phyloP scores from a whole-genome alignment of 768 basidiomycete species.

The Hygrophoropsis aurantiaca region DNA sequence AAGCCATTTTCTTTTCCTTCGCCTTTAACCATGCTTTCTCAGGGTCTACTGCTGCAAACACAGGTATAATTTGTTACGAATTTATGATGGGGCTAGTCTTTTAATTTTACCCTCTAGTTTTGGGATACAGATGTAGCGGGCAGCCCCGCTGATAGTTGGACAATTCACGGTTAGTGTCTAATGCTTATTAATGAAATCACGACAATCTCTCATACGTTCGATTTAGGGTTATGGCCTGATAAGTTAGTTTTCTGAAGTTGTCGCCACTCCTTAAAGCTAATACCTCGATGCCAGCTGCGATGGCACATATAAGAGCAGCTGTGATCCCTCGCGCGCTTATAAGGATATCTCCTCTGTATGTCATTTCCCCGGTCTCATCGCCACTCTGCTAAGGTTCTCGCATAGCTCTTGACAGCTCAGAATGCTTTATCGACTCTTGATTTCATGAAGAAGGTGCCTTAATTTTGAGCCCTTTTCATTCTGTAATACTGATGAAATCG shows the following conservation, averaged over 20 bases:
- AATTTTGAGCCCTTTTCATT: too few relatives aligned
- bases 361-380: conserved; percentile 18
- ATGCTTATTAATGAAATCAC: conserved; percentile 5
- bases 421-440: conserved; percentile 57
- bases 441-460: conserved; percentile 52
- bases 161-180: conserved; percentile 59
- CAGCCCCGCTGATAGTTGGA: conserved; percentile 70
- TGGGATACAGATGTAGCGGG: conserved; percentile 69
- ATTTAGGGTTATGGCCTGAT: conserved; percentile 65
- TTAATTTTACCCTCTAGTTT: conserved; percentile 41
- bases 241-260: conserved; percentile 35
- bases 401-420: conserved; percentile 54
- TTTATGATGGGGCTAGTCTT: neutral
- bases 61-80: conserved; percentile 42
- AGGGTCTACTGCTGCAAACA: conserved; percentile 64
- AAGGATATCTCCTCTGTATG: conserved; percentile 36
- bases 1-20: neutral
- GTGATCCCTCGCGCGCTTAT: conserved; percentile 46
- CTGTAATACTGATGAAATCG: too few relatives aligned
- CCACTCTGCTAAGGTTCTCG: neutral
- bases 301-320: conserved; percentile 32
- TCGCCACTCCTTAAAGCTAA: neutral
- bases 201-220: conserved; percentile 8
- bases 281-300: conserved; percentile 48
- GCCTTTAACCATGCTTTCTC: neutral